These are phyloP conservation scores for Schwanniomyces sp. DNA, from an alignment of 805 yeast species.

Conservation along the genomic window DNA sequence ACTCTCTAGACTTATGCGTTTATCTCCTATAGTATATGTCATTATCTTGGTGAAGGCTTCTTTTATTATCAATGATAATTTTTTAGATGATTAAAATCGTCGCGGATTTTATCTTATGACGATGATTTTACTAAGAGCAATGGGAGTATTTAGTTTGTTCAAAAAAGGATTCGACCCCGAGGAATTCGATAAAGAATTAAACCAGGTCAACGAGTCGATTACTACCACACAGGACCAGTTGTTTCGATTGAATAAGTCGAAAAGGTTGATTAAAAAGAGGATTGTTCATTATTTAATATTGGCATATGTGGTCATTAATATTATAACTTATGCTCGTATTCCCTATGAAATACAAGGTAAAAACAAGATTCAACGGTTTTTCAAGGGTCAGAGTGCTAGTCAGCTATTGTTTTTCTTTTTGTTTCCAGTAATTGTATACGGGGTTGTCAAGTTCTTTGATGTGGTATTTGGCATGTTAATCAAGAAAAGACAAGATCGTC, in stretches of 20 bases:
- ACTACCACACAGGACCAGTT: slow-evolving; percentile 25
- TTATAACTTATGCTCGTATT: slow-evolving; percentile 18
- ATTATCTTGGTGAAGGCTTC: slow-evolving; percentile 10
- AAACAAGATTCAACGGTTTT: slow-evolving; percentile 20
- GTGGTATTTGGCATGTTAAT: slow-evolving; percentile 18
- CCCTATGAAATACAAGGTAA: slow-evolving; percentile 14
- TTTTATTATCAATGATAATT: neutral
- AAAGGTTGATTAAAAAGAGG: slow-evolving; percentile 12
- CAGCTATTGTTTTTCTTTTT: slow-evolving; percentile 16
- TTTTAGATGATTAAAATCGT: neutral
- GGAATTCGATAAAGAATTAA: slow-evolving; percentile 33
- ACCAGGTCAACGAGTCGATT: slow-evolving; percentile 26
- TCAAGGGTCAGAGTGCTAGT: slow-evolving; percentile 21
- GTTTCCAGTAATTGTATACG: slow-evolving; percentile 22
- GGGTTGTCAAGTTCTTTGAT: slow-evolving; percentile 15
- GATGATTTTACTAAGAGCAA: slow-evolving; percentile 5
- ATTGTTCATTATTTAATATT: slow-evolving; percentile 15
- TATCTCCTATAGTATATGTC: slow-evolving; percentile 42
- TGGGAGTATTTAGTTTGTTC: slow-evolving; percentile 31
- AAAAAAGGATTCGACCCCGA: slow-evolving; percentile 28
- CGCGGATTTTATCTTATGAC: neutral
- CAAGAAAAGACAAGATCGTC: slow-evolving; percentile 16
- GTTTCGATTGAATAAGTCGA: slow-evolving; percentile 14
- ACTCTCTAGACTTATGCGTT: slow-evolving; percentile 22
- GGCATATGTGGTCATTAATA: slow-evolving; percentile 22